A percentile compares a stretch with the other conserved stretches of the same genome.
Conservation (phyloP, 2,329 filamentous ascomycete species). For the Cucurbitaria berberidis region DNA sequence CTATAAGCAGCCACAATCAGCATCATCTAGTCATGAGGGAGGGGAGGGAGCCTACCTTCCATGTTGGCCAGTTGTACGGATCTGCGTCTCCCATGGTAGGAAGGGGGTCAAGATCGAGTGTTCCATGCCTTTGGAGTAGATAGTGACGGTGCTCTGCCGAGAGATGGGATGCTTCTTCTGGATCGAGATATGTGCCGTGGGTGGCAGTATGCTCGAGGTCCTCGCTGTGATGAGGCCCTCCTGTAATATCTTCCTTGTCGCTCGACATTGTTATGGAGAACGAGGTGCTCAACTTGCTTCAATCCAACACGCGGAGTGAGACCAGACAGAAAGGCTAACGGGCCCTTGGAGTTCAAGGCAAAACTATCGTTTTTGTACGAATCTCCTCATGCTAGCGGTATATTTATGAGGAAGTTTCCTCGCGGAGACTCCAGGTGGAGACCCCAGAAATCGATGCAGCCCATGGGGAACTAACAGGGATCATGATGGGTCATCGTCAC, state of each 20-base stretch:
- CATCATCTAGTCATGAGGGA: background rate
- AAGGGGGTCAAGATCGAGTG: constrained; percentile 60
- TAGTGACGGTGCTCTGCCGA: constrained; percentile 57
- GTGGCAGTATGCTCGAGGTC: constrained; percentile 35
- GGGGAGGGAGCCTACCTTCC: constrained; percentile 50
- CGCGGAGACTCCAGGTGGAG: constrained; percentile 20
- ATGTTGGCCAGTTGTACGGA: constrained; percentile 62
- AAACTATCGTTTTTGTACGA: constrained; percentile 17
- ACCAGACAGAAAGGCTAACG: background rate
- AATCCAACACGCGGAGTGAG: background rate
- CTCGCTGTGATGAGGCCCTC: constrained; percentile 14
- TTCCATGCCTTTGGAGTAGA: constrained; percentile 60
- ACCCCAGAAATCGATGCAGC: constrained; percentile 20
- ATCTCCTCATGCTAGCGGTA: constrained; percentile 3
- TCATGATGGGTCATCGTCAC: constrained; percentile 13
- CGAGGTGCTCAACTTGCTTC: background rate
- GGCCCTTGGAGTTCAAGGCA: background rate
- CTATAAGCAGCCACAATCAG: constrained; percentile 33
- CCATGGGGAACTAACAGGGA: constrained; percentile 15
- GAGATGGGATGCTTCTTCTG: constrained; percentile 41
- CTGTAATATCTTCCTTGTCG: constrained; percentile 9
- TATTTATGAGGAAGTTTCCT: background rate
- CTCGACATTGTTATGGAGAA: constrained; percentile 7
- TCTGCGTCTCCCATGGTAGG: constrained; percentile 59
- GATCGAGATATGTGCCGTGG: constrained; percentile 37